Evolutionary conservation across 306 rosid genomes (phyloP).

Genomic region (Prunus fruticosa): DNA sequence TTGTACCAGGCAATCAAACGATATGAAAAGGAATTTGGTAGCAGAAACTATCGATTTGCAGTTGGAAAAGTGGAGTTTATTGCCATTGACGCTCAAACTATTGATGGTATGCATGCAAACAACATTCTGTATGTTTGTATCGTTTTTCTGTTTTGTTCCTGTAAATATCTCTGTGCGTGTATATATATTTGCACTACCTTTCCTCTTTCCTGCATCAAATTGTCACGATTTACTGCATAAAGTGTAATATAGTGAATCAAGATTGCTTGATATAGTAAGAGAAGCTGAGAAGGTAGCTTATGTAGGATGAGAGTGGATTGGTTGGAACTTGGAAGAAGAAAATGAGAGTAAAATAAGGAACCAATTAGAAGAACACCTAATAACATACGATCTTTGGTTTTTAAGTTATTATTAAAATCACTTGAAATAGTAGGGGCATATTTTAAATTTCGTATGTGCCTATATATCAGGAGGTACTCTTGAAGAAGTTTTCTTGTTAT

Average conservation of each 20-base stretch:
- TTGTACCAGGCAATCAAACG: constrained; percentile 52
- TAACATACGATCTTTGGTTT: neutral
- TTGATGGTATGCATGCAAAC: constrained; percentile 55
- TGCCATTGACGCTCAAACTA: constrained; percentile 69
- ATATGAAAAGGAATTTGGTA: constrained; percentile 65
- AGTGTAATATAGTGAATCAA: no score
- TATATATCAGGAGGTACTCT: neutral
- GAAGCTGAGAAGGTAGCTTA: neutral
- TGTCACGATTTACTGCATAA: no score
- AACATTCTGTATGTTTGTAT: neutral
- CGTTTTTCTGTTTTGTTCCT: neutral
- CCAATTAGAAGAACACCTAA: neutral
- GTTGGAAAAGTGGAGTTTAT: constrained; percentile 74
- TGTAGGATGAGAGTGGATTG: neutral
- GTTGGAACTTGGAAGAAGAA: neutral
- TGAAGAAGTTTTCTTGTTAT: neutral
- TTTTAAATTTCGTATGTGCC: neutral
- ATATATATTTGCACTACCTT: neutral
- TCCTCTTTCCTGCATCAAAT: no score
- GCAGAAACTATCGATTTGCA: constrained; percentile 48
- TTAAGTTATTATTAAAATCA: neutral
- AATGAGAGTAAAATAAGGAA: neutral
- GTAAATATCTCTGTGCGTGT: neutral
- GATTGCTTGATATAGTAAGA: no score
- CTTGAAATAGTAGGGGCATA: neutral